Percentiles rank a stretch among this genome's conserved stretches.
phyloP scores from a whole-genome alignment of 805 yeast species.

The Starmera pachycereana region DNA sequence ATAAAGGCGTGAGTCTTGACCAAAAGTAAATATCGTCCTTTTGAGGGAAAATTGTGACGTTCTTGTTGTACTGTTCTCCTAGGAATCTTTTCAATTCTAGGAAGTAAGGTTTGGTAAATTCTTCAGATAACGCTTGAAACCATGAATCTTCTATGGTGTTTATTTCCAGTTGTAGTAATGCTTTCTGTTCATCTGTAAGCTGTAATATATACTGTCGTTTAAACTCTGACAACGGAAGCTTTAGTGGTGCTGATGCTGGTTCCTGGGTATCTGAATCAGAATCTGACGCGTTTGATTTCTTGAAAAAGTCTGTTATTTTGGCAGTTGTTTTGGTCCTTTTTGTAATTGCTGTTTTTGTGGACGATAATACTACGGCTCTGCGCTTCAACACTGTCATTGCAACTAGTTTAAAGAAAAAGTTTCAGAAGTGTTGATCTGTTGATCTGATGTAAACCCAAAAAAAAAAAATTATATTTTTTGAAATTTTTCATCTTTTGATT shows the following conservation, averaged over 20 bases:
- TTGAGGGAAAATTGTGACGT: slow-evolving; percentile 72
- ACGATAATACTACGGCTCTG: background rate
- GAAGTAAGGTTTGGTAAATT: slow-evolving; percentile 80
- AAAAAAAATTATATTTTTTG: too few relatives aligned
- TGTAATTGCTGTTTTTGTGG: background rate
- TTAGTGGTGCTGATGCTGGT: background rate
- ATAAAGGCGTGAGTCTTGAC: slow-evolving; percentile 77
- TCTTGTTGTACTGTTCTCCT: slow-evolving; percentile 29
- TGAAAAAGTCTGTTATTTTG: too few relatives aligned
- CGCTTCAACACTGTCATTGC: background rate
- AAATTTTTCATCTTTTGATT: too few relatives aligned
- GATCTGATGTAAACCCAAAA: too few relatives aligned
- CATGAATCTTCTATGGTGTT: slow-evolving; percentile 64
- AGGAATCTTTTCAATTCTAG: slow-evolving; percentile 60
- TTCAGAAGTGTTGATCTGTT: too few relatives aligned
- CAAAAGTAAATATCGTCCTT: slow-evolving; percentile 74
- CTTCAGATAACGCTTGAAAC: slow-evolving; percentile 59
- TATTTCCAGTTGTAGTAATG: slow-evolving; percentile 57
- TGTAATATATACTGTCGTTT: slow-evolving; percentile 40
- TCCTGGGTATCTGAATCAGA: background rate
- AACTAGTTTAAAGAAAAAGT: too few relatives aligned
- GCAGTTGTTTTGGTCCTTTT: background rate
- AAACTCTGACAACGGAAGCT: background rate
- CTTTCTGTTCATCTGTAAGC: slow-evolving; percentile 36
- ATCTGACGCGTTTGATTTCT: background rate